Evolutionary conservation across 1,139 yeast species (phyloP), one percentile per base, ranked within the genome.

Genomic region (Pneumocystis carinii): DNA sequence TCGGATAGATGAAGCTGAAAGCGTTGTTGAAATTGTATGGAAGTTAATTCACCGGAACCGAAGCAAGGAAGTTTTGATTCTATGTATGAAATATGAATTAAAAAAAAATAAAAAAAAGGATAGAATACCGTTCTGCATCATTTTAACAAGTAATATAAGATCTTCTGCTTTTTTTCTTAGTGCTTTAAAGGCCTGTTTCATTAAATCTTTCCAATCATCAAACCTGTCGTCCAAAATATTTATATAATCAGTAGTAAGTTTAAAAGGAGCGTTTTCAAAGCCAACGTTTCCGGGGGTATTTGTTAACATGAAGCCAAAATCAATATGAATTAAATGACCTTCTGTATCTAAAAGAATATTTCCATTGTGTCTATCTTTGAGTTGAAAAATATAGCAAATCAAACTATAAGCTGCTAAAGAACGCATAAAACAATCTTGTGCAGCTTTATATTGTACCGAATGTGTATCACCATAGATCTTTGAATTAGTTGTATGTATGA

Each of bases 261-360:
- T 92, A 78, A 92, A 92, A 1, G 98, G 97, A 0, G 97, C 96
- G 0, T 96, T 95, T 71, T 92, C 98, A 73, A 92, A 90, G 0
- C 97, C 96, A 63, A 92, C 89, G 64, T 95, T 86, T 1, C 97
- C 97, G 0, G 98, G 98, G 0, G 97, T 86, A 71, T 92, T 92
- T 0, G 96, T 88, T 5, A 92, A 77, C 71, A 92, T 75, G 72
- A 90, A 92, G 0, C 98, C 98, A 76, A 92, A 92, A 75, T 92
- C 98, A 69, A 92, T 92, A 72, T 92, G 98, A 61, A 90, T 85
- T 15, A 92, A 86, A 72, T 92, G 97, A 0, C 98, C 98, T 68
- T 90, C 96, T 66, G 85, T 83, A 72, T 92, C 98, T 19, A 92
- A 76, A 87, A 92, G 85, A 61, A 92, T 90, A 73, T 92, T 92